Evolutionary conservation across 176 grass and related monocot species (phyloP).

Genomic region (Zoysia pacifica): DNA sequence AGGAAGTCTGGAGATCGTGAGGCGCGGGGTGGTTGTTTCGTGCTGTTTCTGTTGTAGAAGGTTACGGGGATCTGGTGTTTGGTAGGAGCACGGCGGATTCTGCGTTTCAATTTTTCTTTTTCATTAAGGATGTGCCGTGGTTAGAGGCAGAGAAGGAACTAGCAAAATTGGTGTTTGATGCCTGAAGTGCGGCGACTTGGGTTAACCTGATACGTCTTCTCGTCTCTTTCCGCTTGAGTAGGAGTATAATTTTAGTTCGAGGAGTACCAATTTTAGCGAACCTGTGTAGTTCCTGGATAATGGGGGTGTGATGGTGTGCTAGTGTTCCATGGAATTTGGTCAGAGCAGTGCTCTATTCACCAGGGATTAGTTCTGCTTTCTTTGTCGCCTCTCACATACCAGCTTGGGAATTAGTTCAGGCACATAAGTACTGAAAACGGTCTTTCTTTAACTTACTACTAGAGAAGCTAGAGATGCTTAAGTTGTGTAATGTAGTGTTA

Average conservation of each 20-base stretch:
- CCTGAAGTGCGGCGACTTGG: neutral
- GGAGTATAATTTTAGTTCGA: neutral
- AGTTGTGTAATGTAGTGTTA: neutral
- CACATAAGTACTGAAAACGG: neutral
- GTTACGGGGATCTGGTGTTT: neutral
- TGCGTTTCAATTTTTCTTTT: neutral
- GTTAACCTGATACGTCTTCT: neutral
- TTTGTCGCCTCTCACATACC: neutral
- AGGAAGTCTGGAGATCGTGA: neutral
- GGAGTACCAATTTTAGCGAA: neutral
- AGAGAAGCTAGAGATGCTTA: neutral
- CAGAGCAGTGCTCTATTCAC: neutral
- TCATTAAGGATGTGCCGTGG: neutral
- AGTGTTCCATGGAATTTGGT: neutral
- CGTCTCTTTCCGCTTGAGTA: neutral
- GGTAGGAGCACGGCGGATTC: neutral
- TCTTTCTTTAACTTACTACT: neutral
- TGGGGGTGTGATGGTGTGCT: neutral
- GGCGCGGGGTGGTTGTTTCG: neutral
- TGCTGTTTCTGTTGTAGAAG: too few species aligned
- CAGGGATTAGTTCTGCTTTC: constrained; percentile 11
- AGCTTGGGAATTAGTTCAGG: neutral
- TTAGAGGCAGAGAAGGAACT: neutral
- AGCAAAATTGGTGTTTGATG: neutral
- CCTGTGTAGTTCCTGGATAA: neutral